Conservation (phyloP, 768 basidiomycete genomes). For the Pleurotus djamor region DNA sequence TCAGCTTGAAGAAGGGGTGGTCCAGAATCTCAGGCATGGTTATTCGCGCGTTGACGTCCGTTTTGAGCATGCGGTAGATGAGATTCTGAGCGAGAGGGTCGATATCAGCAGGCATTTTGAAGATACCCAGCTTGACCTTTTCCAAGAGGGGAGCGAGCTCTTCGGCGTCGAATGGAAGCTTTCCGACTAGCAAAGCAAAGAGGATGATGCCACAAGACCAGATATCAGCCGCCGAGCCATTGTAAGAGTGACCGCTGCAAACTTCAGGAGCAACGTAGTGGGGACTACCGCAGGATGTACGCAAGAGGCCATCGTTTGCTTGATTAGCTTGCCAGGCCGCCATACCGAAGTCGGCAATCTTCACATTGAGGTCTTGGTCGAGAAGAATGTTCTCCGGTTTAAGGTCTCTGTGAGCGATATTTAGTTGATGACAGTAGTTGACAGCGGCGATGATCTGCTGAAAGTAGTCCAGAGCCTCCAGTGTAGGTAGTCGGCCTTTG, state of each 20-base stretch:
- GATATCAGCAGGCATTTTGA: slow-evolving; percentile 72
- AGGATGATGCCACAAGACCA: slow-evolving; percentile 98
- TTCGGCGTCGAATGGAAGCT: slow-evolving; percentile 93
- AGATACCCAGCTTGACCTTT: slow-evolving; percentile 75
- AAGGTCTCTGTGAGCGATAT: slow-evolving; percentile 91
- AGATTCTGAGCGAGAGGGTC: slow-evolving; percentile 73
- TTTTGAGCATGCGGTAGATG: slow-evolving; percentile 77
- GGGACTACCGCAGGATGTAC: slow-evolving; percentile 90
- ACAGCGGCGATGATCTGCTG: slow-evolving; percentile 92
- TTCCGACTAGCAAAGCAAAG: slow-evolving; percentile 82
- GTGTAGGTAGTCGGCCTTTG: slow-evolving; percentile 64
- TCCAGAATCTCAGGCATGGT: slow-evolving; percentile 76
- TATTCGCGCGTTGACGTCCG: slow-evolving; percentile 72
- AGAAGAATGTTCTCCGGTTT: slow-evolving; percentile 94
- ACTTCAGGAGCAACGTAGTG: slow-evolving; percentile 96
- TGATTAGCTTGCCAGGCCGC: slow-evolving; percentile 80
- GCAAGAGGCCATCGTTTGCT: slow-evolving; percentile 43
- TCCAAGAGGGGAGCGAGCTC: slow-evolving; percentile 74
- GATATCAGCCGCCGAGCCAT: slow-evolving; percentile 87
- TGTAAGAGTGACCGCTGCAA: slow-evolving; percentile 77
- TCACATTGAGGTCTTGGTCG: slow-evolving; percentile 82
- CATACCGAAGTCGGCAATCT: slow-evolving; percentile 98
- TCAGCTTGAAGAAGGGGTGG: slow-evolving; percentile 77
- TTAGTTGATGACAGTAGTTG: slow-evolving; percentile 92
- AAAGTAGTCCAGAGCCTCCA: slow-evolving; percentile 83